Evolutionary conservation across 768 basidiomycete species (phyloP).

Genomic region (Sutorius australiensis): DNA sequence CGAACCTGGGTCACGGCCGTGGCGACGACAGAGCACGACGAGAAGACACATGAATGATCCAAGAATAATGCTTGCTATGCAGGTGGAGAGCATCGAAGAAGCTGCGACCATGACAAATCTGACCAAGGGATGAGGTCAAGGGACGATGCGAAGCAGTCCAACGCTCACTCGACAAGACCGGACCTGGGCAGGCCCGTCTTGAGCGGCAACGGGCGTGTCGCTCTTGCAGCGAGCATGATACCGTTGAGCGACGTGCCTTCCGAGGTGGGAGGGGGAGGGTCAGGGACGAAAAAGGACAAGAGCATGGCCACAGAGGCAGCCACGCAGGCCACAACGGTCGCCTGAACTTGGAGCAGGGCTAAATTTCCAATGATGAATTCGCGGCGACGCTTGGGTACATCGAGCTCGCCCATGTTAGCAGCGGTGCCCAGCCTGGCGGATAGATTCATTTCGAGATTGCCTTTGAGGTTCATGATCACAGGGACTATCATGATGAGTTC

Average conservation of each 20-base stretch:
- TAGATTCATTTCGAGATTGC: conserved; percentile 99
- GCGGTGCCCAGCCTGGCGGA: conserved; percentile 94
- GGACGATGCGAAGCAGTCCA: not conserved
- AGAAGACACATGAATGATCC: conserved; percentile 92
- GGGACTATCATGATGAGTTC: conserved; percentile 97
- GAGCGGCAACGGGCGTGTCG: conserved; percentile 23
- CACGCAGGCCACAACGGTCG: conserved; percentile 81
- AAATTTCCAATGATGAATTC: conserved; percentile 78
- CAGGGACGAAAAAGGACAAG: conserved; percentile 61
- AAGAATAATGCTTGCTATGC: conserved; percentile 69
- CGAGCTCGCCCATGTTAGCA: conserved; percentile 90
- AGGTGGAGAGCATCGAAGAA: conserved; percentile 77
- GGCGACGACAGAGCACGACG: conserved; percentile 71
- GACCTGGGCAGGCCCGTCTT: conserved; percentile 33
- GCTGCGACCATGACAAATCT: conserved; percentile 78
- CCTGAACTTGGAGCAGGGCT: conserved; percentile 88
- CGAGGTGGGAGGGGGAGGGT: conserved; percentile 15
- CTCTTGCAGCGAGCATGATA: conserved; percentile 12
- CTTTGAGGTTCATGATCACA: conserved; percentile 91
- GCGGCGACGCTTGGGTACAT: conserved; percentile 59
- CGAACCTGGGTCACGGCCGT: conserved; percentile 80
- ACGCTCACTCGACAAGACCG: conserved; percentile 38
- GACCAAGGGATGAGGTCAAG: conserved; percentile 7
- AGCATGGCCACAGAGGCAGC: conserved; percentile 76
- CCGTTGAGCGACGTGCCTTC: conserved; percentile 8